These are phyloP conservation scores for Colletotrichum destructivum DNA, from an alignment of 2,329 filamentous ascomycete genomes.

Conservation along the genomic window DNA sequence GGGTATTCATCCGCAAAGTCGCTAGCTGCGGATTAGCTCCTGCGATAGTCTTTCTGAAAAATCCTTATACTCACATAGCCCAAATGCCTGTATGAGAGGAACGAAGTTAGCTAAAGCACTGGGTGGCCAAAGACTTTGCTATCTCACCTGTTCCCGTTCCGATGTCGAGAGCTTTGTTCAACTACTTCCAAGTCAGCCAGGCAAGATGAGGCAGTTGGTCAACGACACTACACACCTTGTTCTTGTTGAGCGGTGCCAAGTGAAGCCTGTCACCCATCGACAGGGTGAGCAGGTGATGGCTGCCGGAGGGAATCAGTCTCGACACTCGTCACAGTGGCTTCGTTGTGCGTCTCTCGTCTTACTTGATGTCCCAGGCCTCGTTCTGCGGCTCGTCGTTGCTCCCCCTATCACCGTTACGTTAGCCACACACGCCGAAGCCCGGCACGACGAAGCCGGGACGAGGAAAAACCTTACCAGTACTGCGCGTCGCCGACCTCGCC, in stretches of 20 bases:
- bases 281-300: slow-evolving; percentile 48
- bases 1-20: slow-evolving; percentile 63
- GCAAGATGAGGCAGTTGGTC: no score
- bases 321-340: neutral
- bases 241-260: slow-evolving; percentile 46
- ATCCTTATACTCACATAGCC: slow-evolving; percentile 28
- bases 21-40: slow-evolving; percentile 51
- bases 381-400: slow-evolving; percentile 51
- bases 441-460: neutral
- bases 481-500: slow-evolving; percentile 47
- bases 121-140: neutral
- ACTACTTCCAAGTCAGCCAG: neutral
- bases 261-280: slow-evolving; percentile 46
- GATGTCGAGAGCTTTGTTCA: slow-evolving; percentile 58
- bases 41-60: no score
- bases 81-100: slow-evolving; percentile 31
- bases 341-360: slow-evolving; percentile 33
- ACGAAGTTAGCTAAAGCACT: no score
- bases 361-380: slow-evolving; percentile 51
- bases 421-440: neutral
- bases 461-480: slow-evolving; percentile 46
- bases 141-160: slow-evolving; percentile 61
- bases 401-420: slow-evolving; percentile 21
- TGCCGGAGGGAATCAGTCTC: slow-evolving; percentile 13
- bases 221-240: slow-evolving; percentile 46